A percentile compares a stretch with the other conserved stretches of the same genome.
phyloP scores from a whole-genome alignment of 108 stramenopile genomes.

The Cyclostephanos tholiformis region DNA sequence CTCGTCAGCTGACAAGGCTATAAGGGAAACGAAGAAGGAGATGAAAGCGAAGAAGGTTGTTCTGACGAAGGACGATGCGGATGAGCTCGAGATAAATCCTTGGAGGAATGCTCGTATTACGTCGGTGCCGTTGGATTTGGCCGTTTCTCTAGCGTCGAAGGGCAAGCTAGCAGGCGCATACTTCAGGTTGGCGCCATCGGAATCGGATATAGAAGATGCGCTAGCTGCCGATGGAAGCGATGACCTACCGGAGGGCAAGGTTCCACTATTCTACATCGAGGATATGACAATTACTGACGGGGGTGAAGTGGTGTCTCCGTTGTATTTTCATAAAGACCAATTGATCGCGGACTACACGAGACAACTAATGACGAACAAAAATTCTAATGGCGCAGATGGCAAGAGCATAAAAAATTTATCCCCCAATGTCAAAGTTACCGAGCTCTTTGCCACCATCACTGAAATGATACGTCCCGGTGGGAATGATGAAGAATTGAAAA shows the following conservation, averaged over 20 bases:
- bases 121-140: constrained; percentile 77
- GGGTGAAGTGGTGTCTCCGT: constrained; percentile 39
- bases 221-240: constrained; percentile 53
- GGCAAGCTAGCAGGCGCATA: constrained; percentile 59
- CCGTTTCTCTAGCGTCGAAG: constrained; percentile 65
- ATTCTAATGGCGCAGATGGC: constrained; percentile 5
- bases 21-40: constrained; percentile 49
- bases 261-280: constrained; percentile 78
- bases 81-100: constrained; percentile 62
- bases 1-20: constrained; percentile 62
- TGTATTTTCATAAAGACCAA: constrained; percentile 75
- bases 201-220: constrained; percentile 72
- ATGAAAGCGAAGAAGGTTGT: constrained; percentile 41
- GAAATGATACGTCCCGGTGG: constrained; percentile 63
- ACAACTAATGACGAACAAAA: constrained; percentile 30
- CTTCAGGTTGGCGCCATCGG: constrained; percentile 70
- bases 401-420: constrained; percentile 1
- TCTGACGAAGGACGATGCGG: constrained; percentile 53
- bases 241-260: constrained; percentile 83
- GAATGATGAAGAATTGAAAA: constrained; percentile 58
- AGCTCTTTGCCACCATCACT: constrained; percentile 65
- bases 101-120: constrained; percentile 75
- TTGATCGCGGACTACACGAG: constrained; percentile 60
- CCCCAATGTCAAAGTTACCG: constrained; percentile 64
- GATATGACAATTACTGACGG: constrained; percentile 56